phyloP scores from a whole-genome alignment of 805 yeast genomes.

The Lachancea mirantina region DNA sequence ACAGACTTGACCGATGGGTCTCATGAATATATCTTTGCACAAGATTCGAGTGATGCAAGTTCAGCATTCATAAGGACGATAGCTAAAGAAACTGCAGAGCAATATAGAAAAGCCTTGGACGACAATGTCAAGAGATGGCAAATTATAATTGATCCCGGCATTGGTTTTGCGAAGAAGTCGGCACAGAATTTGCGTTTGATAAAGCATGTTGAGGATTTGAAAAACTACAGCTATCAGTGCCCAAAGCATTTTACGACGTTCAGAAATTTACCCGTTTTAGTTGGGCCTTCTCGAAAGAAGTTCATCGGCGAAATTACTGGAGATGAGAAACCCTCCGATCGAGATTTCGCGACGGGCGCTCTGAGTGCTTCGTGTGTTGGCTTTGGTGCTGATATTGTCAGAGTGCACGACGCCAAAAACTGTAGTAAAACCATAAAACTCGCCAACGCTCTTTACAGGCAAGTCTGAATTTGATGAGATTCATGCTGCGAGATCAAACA shows the following conservation, averaged over 20 bases:
- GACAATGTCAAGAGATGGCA: constrained; percentile 84
- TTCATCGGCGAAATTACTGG: constrained; percentile 74
- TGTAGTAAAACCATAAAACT: constrained; percentile 47
- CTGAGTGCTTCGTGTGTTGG: constrained; percentile 66
- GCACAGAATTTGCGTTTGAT: constrained; percentile 63
- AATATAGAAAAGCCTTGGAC: constrained; percentile 47
- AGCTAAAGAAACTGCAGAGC: constrained; percentile 54
- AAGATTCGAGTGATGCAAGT: constrained; percentile 15
- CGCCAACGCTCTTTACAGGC: constrained; percentile 54
- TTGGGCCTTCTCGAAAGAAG: constrained; percentile 85
- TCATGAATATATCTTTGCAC: constrained; percentile 15
- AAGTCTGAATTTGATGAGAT: neutral
- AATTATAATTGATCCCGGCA: constrained; percentile 85
- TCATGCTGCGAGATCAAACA: neutral
- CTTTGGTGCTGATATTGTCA: constrained; percentile 67
- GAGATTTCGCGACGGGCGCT: constrained; percentile 73
- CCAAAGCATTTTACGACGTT: constrained; percentile 26
- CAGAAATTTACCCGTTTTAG: constrained; percentile 50
- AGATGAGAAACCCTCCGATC: constrained; percentile 46
- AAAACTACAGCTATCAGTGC: constrained; percentile 37
- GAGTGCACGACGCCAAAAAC: constrained; percentile 79
- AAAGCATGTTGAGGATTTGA: constrained; percentile 40
- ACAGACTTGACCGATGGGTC: constrained; percentile 25
- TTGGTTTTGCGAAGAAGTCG: constrained; percentile 89
- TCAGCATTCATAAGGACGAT: constrained; percentile 47